Evolutionary conservation across 192 early-diverging fungal species (phyloP).

Genomic region (Podila horticola): DNA sequence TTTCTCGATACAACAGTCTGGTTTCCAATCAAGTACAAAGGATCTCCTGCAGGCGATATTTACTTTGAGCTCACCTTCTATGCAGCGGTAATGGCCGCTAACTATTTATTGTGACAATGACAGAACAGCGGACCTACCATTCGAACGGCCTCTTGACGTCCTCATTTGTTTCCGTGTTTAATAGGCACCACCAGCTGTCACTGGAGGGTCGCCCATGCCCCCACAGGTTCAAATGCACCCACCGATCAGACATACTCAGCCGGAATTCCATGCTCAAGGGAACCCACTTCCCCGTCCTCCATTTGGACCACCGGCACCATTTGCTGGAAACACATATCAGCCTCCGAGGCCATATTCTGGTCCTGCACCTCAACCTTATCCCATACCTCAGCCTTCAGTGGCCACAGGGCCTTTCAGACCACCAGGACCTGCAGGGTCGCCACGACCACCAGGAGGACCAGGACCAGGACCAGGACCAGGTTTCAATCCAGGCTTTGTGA

Average conservation of each 20-base stretch:
- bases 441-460: conserved; percentile 8
- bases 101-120: too few relatives aligned
- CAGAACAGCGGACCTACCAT: too few relatives aligned
- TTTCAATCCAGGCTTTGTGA: conserved; percentile 22
- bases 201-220: conserved; percentile 6
- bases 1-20: conserved; percentile 46
- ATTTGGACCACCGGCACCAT: conserved; percentile 26
- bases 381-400: conserved; percentile 1
- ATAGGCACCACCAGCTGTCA: not conserved
- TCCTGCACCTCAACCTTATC: conserved; percentile 6
- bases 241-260: conserved; percentile 19
- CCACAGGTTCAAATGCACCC: conserved; percentile 8
- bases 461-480: not conserved
- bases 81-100: conserved; percentile 35
- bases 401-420: not conserved
- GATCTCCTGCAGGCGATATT: conserved; percentile 56
- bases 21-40: conserved; percentile 57
- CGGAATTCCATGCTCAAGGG: conserved; percentile 13
- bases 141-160: too few relatives aligned
- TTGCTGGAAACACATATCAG: conserved; percentile 28
- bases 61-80: conserved; percentile 67
- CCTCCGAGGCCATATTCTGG: not conserved
- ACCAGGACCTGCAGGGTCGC: not conserved
- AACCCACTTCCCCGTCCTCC: conserved; percentile 22
- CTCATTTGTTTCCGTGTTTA: too few relatives aligned